Percentiles rank a stretch among this genome's conserved stretches.
phyloP scores from a whole-genome alignment of 306 rosid genomes.

The Macrotyloma uniflorum region DNA sequence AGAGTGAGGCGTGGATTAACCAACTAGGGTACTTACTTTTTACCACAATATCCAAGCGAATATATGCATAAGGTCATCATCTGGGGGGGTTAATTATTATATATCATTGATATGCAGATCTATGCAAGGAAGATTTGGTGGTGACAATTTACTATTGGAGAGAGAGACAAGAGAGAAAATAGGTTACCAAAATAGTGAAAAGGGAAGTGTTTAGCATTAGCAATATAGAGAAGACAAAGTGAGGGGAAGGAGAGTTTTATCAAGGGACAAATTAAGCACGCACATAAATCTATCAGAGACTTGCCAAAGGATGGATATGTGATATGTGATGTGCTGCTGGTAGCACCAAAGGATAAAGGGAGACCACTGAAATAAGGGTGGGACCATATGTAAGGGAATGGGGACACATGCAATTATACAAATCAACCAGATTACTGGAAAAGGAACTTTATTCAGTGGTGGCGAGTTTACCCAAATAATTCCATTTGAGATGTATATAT shows the following conservation, averaged over 20 bases:
- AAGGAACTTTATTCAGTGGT: constrained; percentile 48
- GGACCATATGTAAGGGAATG: constrained; percentile 58
- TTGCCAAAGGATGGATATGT: background rate
- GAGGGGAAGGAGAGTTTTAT: too few relatives aligned
- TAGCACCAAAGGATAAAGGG: constrained; percentile 32
- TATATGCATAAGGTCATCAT: background rate
- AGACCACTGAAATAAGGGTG: constrained; percentile 42
- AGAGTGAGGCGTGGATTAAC: constrained; percentile 6
- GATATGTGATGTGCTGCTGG: constrained; percentile 28
- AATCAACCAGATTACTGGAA: constrained; percentile 56
- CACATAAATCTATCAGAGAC: background rate
- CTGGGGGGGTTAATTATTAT: background rate
- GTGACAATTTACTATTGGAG: background rate
- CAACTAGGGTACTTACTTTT: background rate
- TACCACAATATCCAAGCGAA: background rate
- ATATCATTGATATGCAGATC: background rate
- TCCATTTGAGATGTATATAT: constrained; percentile 50
- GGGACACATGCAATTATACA: constrained; percentile 50
- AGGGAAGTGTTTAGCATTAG: background rate
- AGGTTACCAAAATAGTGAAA: constrained; percentile 9
- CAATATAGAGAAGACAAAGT: constrained; percentile 26
- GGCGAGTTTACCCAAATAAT: constrained; percentile 62
- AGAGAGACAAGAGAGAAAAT: constrained; percentile 7
- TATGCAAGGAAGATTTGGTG: constrained; percentile 37
- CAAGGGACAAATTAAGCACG: background rate